These are phyloP conservation scores for Pleurozium schreberi DNA, from an alignment of 225 moss, liverwort and hornwort genomes.

Conservation along the genomic window DNA sequence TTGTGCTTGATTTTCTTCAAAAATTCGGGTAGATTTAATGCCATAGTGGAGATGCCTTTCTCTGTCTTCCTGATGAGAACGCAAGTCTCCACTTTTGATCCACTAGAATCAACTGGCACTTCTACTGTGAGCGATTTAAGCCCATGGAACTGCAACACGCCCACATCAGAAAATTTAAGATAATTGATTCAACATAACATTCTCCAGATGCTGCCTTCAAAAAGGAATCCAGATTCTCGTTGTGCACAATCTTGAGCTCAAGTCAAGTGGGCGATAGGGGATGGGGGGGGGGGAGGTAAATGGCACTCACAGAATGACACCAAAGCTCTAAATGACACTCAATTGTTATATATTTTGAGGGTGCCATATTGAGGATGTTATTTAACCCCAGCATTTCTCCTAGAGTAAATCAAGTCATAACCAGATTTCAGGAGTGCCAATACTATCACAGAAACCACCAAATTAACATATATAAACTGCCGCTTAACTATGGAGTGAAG, in stretches of 20 bases:
- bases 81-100: conserved; percentile 10
- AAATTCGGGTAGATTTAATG: conserved; percentile 44
- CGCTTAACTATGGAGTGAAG: background rate
- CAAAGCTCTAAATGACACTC: background rate
- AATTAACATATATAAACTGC: background rate
- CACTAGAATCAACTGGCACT: conserved; percentile 13
- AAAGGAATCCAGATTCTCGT: background rate
- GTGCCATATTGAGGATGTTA: background rate
- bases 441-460: background rate
- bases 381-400: background rate
- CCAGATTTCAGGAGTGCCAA: background rate
- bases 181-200: background rate
- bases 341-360: background rate
- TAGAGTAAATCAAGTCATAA: background rate
- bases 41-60: background rate
- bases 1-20: conserved; percentile 58
- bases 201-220: background rate
- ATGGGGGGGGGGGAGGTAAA: background rate
- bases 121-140: conserved; percentile 53
- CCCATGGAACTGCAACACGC: conserved; percentile 70
- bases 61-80: conserved; percentile 51
- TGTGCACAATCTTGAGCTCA: background rate
- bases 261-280: background rate
- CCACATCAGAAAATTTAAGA: background rate
- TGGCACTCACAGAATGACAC: background rate